Evolutionary conservation across 2,329 filamentous ascomycete species (phyloP).

Genomic region (Xylaria sp.): DNA sequence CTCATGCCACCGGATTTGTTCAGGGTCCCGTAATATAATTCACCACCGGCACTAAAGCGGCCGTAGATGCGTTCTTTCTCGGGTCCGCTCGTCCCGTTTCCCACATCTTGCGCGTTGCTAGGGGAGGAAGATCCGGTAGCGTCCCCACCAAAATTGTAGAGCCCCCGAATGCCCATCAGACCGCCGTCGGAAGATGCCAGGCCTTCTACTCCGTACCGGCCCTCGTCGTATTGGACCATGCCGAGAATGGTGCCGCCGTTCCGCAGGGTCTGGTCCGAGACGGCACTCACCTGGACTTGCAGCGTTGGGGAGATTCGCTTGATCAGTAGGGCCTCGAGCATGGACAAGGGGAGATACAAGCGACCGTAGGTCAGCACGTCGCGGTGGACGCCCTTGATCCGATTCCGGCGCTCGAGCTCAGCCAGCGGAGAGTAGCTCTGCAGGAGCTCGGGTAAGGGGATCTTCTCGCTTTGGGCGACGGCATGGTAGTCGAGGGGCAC

Average conservation of each 20-base stretch:
- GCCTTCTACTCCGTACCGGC: constrained; percentile 89
- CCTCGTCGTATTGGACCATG: constrained; percentile 82
- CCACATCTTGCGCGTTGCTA: constrained; percentile 32
- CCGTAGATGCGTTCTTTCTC: constrained; percentile 75
- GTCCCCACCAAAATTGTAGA: constrained; percentile 94
- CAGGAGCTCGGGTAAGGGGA: constrained; percentile 81
- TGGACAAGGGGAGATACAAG: constrained; percentile 84
- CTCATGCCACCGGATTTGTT: constrained; percentile 96
- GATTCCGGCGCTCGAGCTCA: constrained; percentile 59
- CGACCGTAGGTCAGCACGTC: constrained; percentile 79
- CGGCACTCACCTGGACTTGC: constrained; percentile 82
- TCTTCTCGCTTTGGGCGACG: constrained; percentile 75
- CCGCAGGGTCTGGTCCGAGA: constrained; percentile 76
- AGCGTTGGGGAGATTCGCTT: constrained; percentile 80
- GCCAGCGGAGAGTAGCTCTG: constrained; percentile 84
- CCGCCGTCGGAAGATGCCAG: constrained; percentile 93
- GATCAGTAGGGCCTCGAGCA: constrained; percentile 86
- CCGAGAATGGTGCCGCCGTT: constrained; percentile 82
- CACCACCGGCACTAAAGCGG: constrained; percentile 88
- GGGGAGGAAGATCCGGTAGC: constrained; percentile 53
- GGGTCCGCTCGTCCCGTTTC: constrained; percentile 42
- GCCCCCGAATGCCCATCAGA: constrained; percentile 83
- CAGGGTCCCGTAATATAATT: constrained; percentile 93
- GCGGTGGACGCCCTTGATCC: constrained; percentile 45
- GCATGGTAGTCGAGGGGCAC: constrained; percentile 73